Evolutionary conservation across 257 asterid genomes (phyloP).

Genomic region (Cinchona pubescens): DNA sequence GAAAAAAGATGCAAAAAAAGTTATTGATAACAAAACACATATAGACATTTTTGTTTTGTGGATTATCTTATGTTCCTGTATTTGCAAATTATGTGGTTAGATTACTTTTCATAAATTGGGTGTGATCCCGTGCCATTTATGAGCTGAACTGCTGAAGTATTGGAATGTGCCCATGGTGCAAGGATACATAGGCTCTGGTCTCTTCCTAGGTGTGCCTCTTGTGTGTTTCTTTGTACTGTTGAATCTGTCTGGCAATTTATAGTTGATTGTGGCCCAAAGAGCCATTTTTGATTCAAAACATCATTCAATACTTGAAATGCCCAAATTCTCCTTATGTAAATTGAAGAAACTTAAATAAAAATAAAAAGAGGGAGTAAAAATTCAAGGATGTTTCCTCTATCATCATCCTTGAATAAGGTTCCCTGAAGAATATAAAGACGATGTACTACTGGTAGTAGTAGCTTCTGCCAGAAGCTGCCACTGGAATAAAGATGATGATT

Average conservation of each 20-base stretch:
- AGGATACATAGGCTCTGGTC: not conserved
- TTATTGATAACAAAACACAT: not conserved
- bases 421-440: not conserved
- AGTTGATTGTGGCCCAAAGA: not conserved
- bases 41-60: not conserved
- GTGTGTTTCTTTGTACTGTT: not conserved
- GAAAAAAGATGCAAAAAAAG: not conserved
- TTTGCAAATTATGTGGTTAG: not conserved
- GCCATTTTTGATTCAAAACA: not conserved
- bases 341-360: slow-evolving; percentile 5
- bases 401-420: slow-evolving; percentile 4
- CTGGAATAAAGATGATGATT: not conserved
- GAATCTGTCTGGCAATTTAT: not conserved
- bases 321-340: not conserved
- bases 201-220: not conserved
- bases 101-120: not conserved
- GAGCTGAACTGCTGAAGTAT: not conserved
- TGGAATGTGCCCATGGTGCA: not conserved
- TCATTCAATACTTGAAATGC: not conserved
- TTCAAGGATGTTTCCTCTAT: slow-evolving; percentile 12
- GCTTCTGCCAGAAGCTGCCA: no score
- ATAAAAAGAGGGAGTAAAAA: not conserved
- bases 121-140: not conserved
- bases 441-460: slow-evolving; percentile 18
- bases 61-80: not conserved